phyloP scores from a whole-genome alignment of 1,139 yeast genomes.

The Sugiyamaella sp. region DNA sequence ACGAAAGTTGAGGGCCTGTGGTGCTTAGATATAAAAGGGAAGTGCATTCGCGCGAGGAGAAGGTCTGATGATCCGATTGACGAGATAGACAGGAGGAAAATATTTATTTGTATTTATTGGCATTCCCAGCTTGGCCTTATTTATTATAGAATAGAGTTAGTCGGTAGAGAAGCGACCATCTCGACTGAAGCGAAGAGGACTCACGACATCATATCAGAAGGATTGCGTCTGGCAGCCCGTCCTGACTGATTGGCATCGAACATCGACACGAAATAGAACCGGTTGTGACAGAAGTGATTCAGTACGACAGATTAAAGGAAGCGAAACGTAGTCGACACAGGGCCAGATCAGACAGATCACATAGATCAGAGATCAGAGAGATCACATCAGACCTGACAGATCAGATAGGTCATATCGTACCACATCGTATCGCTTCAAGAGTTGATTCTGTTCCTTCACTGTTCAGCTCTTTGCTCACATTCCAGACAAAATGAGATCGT shows the following conservation, averaged over 20 bases:
- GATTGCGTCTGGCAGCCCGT: not conserved
- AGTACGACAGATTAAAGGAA: no score
- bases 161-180: not conserved
- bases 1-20: not conserved
- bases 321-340: no score
- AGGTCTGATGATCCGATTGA: not conserved
- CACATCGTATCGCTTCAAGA: no score
- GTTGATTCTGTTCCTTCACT: not conserved
- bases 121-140: not conserved
- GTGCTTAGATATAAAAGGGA: not conserved
- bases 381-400: no score
- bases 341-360: no score
- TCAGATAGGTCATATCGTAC: no score
- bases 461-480: not conserved
- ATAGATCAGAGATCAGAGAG: no score
- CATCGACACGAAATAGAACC: no score
- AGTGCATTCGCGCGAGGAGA: not conserved
- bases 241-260: no score
- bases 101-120: not conserved
- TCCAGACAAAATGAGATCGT: slow-evolving; percentile 5
- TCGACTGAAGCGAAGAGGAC: not conserved
- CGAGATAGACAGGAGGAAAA: no score
- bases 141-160: not conserved
- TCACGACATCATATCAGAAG: not conserved
- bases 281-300: no score